phyloP scores from a whole-genome alignment of 768 basidiomycete genomes.

The Suillus alpinus region DNA sequence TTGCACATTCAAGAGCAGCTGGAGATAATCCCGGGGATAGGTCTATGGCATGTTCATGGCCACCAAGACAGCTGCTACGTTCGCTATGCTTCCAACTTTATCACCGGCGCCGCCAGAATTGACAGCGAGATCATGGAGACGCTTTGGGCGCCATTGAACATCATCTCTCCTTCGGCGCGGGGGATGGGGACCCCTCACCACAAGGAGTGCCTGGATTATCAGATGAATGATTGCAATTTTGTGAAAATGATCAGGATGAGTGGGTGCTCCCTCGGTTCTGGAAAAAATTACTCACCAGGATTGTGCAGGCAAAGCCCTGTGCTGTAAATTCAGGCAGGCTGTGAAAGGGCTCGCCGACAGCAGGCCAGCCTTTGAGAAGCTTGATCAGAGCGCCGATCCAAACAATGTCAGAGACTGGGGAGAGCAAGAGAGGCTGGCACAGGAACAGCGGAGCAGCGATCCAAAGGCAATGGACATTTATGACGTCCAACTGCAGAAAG shows the following conservation, averaged over 20 bases:
- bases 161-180: not conserved
- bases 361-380: not conserved
- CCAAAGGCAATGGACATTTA: conserved; percentile 1
- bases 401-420: not conserved
- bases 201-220: conserved; percentile 19
- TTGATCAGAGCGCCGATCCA: not conserved
- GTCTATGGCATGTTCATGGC: conserved; percentile 5
- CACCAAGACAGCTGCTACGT: not conserved
- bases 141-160: not conserved
- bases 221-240: conserved; percentile 22
- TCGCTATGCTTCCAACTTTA: not conserved
- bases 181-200: not conserved
- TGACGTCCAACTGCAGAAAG: not conserved
- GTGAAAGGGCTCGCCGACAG: not conserved
- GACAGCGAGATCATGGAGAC: conserved; percentile 5
- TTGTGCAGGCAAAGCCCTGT: not conserved
- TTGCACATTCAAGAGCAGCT: not conserved
- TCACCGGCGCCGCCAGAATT: not conserved
- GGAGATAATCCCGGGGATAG: conserved; percentile 2
- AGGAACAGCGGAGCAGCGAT: not conserved
- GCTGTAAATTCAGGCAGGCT: not conserved
- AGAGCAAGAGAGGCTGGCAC: not conserved
- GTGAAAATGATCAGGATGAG: conserved; percentile 20
- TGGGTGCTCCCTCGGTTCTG: conserved; percentile 1
- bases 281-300: no score